Percentiles rank a stretch among this genome's conserved stretches.
These are phyloP conservation scores for Magnusiomyces suaveolens DNA, from an alignment of 1,139 yeast species.

Conservation along the genomic window DNA sequence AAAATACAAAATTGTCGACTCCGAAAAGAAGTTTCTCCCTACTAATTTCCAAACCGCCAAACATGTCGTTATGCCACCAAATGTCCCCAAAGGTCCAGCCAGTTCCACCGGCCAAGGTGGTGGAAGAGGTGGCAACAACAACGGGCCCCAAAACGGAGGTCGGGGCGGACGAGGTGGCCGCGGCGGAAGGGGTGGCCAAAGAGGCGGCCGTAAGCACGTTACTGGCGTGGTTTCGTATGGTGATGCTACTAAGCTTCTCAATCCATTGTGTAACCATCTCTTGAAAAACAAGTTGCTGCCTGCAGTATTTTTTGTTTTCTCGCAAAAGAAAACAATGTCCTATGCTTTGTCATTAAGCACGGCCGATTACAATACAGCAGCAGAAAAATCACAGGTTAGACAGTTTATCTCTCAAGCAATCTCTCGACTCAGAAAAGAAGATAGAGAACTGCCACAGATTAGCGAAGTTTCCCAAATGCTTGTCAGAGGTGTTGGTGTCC, in stretches of 20 bases:
- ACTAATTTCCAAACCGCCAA: conserved; percentile 54
- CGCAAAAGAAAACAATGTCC: conserved; percentile 87
- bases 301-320: conserved; percentile 86
- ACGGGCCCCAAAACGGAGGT: conserved; percentile 7
- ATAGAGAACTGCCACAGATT: conserved; percentile 87
- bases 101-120: conserved; percentile 19
- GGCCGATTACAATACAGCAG: conserved; percentile 69
- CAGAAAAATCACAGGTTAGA: conserved; percentile 82
- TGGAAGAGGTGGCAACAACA: conserved; percentile 23
- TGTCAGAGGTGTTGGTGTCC: conserved; percentile 89
- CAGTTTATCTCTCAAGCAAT: conserved; percentile 89
- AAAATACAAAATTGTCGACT: conserved; percentile 62
- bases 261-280: conserved; percentile 59
- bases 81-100: conserved; percentile 25
- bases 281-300: conserved; percentile 65
- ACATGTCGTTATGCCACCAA: conserved; percentile 40
- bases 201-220: conserved; percentile 25
- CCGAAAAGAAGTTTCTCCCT: conserved; percentile 59
- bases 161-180: conserved; percentile 23
- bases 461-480: conserved; percentile 69
- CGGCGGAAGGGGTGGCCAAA: conserved; percentile 25
- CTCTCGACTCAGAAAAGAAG: conserved; percentile 79
- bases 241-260: conserved; percentile 32
- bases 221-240: conserved; percentile 13
- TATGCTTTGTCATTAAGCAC: conserved; percentile 72